Conservation (phyloP, 2,329 filamentous ascomycete species). For the Sclerotinia glacialis region DNA sequence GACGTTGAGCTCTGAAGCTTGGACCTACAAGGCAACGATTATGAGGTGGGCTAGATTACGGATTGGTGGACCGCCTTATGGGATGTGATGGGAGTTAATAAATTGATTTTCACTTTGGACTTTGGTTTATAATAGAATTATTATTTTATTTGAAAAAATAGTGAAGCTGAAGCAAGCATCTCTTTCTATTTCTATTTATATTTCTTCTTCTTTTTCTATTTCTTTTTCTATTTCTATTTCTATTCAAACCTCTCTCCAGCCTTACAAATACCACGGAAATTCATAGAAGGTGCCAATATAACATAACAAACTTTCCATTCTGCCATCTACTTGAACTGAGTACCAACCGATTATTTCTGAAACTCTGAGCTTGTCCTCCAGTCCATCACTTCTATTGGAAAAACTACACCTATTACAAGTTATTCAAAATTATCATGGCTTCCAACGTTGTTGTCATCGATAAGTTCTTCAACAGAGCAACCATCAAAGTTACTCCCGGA, state of each 20-base stretch:
- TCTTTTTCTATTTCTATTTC: too few species aligned
- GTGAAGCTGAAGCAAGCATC: not conserved
- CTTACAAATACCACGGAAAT: conserved; percentile 35
- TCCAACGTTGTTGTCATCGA: conserved; percentile 87
- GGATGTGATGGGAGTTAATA: not conserved
- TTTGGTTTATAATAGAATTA: too few species aligned
- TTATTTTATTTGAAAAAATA: too few species aligned
- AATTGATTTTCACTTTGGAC: not conserved
- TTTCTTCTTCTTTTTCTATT: not conserved
- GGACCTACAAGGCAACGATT: conserved; percentile 37
- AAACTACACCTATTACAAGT: not conserved
- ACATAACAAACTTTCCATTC: not conserved
- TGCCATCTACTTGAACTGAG: not conserved
- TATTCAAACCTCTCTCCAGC: not conserved
- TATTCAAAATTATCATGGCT: conserved; percentile 56
- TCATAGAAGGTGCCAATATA: conserved; percentile 27
- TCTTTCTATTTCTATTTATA: not conserved
- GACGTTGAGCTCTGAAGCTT: conserved; percentile 34
- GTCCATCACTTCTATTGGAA: not conserved
- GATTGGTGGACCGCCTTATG: not conserved
- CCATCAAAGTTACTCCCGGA: conserved; percentile 77
- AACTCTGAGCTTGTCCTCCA: not conserved
- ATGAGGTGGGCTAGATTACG: not conserved
- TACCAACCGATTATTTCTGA: not conserved
- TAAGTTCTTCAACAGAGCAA: conserved; percentile 71